phyloP scores from a whole-genome alignment of 1,284 basidiomycete genomes.

The Termitomyces sp. region DNA sequence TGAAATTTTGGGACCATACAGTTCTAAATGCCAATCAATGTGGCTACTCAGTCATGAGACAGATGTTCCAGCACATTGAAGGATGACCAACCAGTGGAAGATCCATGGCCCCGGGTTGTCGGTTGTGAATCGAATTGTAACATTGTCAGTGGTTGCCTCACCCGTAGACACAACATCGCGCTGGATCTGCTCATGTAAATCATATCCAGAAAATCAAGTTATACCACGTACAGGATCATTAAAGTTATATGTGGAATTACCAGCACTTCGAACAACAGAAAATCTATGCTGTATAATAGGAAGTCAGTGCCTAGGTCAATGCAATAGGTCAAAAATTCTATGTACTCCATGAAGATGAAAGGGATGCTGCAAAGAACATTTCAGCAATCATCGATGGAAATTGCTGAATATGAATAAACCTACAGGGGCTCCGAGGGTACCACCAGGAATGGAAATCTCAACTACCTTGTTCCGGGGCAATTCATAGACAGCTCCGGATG shows the following conservation, averaged over 20 bases:
- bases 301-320: no score
- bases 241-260: slow-evolving; percentile 27
- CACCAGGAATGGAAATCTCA: slow-evolving; percentile 31
- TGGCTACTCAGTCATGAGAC: not conserved
- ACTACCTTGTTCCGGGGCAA: slow-evolving; percentile 35
- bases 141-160: slow-evolving; percentile 28
- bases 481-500: slow-evolving; percentile 31
- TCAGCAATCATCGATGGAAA: not conserved
- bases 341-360: slow-evolving; percentile 36
- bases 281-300: slow-evolving; percentile 31
- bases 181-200: slow-evolving; percentile 22
- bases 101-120: slow-evolving; percentile 20
- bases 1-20: not conserved
- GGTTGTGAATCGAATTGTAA: slow-evolving; percentile 31
- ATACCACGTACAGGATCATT: slow-evolving; percentile 24
- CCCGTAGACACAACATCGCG: slow-evolving; percentile 24
- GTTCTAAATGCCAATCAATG: slow-evolving; percentile 2
- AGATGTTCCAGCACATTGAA: no score
- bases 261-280: slow-evolving; percentile 27
- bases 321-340: no score
- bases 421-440: slow-evolving; percentile 20
- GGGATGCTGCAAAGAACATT: slow-evolving; percentile 18
- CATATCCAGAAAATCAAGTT: not conserved
- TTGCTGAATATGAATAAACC: no score
- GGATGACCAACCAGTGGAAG: slow-evolving; percentile 7